Percentiles rank a stretch among this genome's conserved stretches.
Conservation (phyloP, 805 yeast species). For the Saccharomycopsis javanensis region DNA sequence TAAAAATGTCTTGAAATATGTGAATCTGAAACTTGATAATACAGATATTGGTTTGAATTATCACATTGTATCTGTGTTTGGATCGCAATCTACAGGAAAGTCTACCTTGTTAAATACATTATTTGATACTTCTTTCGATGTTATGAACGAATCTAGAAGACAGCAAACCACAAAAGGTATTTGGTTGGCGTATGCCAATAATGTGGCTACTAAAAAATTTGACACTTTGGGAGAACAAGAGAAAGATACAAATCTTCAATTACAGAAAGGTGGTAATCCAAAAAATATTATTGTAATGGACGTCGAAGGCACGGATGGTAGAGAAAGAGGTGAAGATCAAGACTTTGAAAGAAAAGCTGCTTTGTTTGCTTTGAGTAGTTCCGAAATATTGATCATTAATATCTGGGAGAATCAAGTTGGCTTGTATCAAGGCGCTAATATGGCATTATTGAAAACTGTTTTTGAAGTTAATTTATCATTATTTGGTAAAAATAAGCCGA, state of each 20-base stretch:
- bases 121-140: slow-evolving; percentile 82
- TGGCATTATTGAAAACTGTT: slow-evolving; percentile 91
- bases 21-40: slow-evolving; percentile 27
- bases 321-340: slow-evolving; percentile 97
- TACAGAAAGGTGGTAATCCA: slow-evolving; percentile 9
- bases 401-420: slow-evolving; percentile 98
- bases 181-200: slow-evolving; percentile 56
- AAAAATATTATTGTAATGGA: slow-evolving; percentile 65
- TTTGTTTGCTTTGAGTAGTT: slow-evolving; percentile 82
- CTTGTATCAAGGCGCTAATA: slow-evolving; percentile 92
- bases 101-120: slow-evolving; percentile 81
- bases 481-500: slow-evolving; percentile 54
- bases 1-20: slow-evolving; percentile 26
- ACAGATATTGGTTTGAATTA: slow-evolving; percentile 55
- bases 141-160: slow-evolving; percentile 79
- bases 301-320: slow-evolving; percentile 96
- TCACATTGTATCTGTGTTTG: slow-evolving; percentile 91
- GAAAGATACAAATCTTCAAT: not conserved
- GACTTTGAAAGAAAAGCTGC: slow-evolving; percentile 97
- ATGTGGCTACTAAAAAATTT: slow-evolving; percentile 24
- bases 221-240: slow-evolving; percentile 14
- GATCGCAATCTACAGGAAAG: slow-evolving; percentile 95
- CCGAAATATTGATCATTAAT: slow-evolving; percentile 83
- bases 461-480: slow-evolving; percentile 88
- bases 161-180: slow-evolving; percentile 88